A percentile compares a stretch with the other conserved stretches of the same genome.
Evolutionary conservation across 768 basidiomycete genomes (phyloP).

Genomic region (Pleurotus tuber-regium): DNA sequence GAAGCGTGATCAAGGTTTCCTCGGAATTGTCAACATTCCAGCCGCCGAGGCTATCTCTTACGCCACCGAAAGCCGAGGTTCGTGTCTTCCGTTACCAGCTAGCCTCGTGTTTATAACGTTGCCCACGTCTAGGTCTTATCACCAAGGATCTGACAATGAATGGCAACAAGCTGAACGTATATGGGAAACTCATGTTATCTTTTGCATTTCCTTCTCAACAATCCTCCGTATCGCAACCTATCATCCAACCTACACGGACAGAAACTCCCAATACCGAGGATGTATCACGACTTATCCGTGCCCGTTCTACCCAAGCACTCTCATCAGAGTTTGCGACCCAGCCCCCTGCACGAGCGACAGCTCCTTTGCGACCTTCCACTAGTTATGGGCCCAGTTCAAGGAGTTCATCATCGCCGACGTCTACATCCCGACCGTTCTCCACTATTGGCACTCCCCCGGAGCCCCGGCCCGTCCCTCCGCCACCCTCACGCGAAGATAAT

Average conservation of each 20-base stretch:
- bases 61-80: conserved; percentile 47
- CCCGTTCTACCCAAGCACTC: conserved; percentile 6
- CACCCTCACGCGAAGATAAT: conserved; percentile 43
- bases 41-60: conserved; percentile 52
- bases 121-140: conserved; percentile 50
- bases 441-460: conserved; percentile 21
- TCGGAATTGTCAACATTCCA: conserved; percentile 55
- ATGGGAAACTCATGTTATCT: conserved; percentile 76
- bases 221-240: background rate
- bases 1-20: conserved; percentile 80
- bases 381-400: conserved; percentile 21
- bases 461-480: conserved; percentile 23
- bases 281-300: conserved; percentile 2
- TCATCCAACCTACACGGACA: no score
- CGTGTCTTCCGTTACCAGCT: conserved; percentile 16
- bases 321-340: background rate
- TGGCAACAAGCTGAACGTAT: conserved; percentile 75
- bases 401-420: background rate
- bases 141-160: conserved; percentile 73
- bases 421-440: conserved; percentile 1
- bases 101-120: conserved; percentile 15
- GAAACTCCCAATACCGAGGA: background rate
- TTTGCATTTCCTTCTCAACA: conserved; percentile 40
- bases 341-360: conserved; percentile 9
- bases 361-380: conserved; percentile 22